Percentiles rank a stretch among this genome's conserved stretches.
Evolutionary conservation across 2,329 filamentous ascomycete species (phyloP).

Genomic region (Samsoniella hepiali): DNA sequence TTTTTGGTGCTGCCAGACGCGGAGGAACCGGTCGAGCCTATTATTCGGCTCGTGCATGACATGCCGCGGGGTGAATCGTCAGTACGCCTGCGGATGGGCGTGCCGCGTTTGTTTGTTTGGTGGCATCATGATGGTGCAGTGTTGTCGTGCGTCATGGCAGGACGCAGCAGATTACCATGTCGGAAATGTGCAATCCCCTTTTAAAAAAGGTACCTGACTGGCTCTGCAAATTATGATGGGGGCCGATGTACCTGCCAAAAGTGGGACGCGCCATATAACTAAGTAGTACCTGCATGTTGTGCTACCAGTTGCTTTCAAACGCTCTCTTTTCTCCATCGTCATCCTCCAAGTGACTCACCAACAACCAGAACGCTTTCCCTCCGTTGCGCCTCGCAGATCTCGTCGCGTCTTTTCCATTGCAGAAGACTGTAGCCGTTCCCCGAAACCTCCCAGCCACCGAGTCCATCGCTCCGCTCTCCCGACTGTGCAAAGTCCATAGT

Average conservation of each 20-base stretch:
- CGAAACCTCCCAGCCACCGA: background rate
- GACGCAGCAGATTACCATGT: background rate
- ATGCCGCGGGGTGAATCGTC: background rate
- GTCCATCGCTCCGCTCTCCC: conserved; percentile 19
- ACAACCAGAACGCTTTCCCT: background rate
- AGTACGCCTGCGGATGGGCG: background rate
- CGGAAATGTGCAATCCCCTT: background rate
- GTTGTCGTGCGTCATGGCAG: conserved; percentile 2
- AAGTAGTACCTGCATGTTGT: background rate
- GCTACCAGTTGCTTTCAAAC: background rate
- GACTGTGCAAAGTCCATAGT: conserved; percentile 50
- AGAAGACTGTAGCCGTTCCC: background rate
- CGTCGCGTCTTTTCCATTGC: conserved; percentile 11
- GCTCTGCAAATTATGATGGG: background rate
- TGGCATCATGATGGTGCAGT: background rate
- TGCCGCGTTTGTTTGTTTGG: background rate
- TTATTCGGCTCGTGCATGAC: background rate
- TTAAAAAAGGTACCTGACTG: background rate
- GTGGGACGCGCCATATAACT: conserved; percentile 3
- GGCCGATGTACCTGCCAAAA: background rate
- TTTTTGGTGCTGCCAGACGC: background rate
- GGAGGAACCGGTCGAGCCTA: background rate
- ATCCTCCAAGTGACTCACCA: conserved; percentile 18
- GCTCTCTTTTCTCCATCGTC: conserved; percentile 9
- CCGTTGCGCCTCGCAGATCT: background rate